Base-by-base conservation (phyloP, 192 early-diverging fungal genomes). In the Umbelopsis sp. region DNA sequence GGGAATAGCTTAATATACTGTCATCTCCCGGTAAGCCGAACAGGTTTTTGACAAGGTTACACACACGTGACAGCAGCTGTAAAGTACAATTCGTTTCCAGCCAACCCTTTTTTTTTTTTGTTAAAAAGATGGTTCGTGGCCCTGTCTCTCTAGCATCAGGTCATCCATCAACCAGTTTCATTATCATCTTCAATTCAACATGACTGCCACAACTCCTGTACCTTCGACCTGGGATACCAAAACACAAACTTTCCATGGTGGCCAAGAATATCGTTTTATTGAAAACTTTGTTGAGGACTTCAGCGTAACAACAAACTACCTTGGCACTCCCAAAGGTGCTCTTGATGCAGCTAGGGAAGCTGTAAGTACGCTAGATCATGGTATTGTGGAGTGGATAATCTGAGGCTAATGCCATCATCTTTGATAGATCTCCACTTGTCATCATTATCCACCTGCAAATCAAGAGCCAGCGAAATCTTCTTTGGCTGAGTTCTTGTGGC, bases 251-350 rank as follows among this genome's bases (percentile, higher is more conserved):
- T 95, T 89, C 69, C 94, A 95, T 65, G 94, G 91, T 77, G 94
- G 94, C 54, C 94, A 96, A 66, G 91, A 94, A 73, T 92, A 93
- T 87, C 78, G 83, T 31, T 89, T 87, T 59, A 83, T 96, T 32
- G 84, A 89, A 72, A 94, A 95, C 81, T 96, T 96, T 86, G 85
- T 95, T 50, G 95, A 96, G 70, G 95, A 96, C 80, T 96, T 95
- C 71, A 91, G 89, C 69, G 95, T 96, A 20, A 96, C 95, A 22
- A 96, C 95, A 69, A 96, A 96, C 76, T 91, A 86, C 36, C 85
- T 95, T 44, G 95, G 95, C 22, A 94, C 91, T 45, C 94, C 95
- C 22, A 74, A 84, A 67, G 81, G 79, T 45, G 95, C 93, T 34
- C 80, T 92, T 71, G 77, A 88, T 50, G 93, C 93, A 25, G 91